Conservation (phyloP, 106 monocot genomes). For the Iris macrosiphon region DNA sequence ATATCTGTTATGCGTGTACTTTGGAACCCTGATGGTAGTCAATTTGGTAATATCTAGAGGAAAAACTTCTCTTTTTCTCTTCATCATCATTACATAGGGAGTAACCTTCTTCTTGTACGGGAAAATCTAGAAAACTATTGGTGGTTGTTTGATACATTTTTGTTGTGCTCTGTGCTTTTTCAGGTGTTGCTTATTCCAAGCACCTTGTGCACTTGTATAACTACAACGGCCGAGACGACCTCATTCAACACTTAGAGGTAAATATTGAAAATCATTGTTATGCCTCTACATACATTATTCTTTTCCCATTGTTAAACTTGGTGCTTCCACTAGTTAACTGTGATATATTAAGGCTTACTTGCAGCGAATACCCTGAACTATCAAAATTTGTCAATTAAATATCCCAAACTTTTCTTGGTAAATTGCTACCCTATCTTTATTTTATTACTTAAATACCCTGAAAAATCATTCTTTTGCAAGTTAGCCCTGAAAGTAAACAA, state of each 20-base stretch:
- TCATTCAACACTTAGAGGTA: slow-evolving; percentile 39
- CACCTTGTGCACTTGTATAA: slow-evolving; percentile 56
- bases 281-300: background rate
- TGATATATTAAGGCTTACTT: too few species aligned
- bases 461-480: too few species aligned
- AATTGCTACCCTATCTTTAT: too few species aligned
- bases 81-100: too few species aligned
- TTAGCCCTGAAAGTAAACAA: too few species aligned
- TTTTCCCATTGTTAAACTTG: too few species aligned
- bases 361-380: too few species aligned
- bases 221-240: slow-evolving; percentile 35
- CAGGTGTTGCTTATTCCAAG: slow-evolving; percentile 46
- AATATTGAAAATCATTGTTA: background rate
- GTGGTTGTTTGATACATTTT: background rate
- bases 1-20: slow-evolving; percentile 39
- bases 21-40: slow-evolving; percentile 36
- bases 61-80: background rate
- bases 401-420: too few species aligned
- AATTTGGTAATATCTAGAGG: slow-evolving; percentile 29
- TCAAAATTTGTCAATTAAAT: too few species aligned
- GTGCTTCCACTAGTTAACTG: too few species aligned
- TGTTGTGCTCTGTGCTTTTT: background rate
- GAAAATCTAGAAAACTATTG: background rate
- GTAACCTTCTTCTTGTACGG: background rate
- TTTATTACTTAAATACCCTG: too few species aligned